A percentile compares a stretch with the other conserved stretches of the same genome.
Conservation (phyloP, 73 alveolate genomes). For the Breviolum minutum region DNA sequence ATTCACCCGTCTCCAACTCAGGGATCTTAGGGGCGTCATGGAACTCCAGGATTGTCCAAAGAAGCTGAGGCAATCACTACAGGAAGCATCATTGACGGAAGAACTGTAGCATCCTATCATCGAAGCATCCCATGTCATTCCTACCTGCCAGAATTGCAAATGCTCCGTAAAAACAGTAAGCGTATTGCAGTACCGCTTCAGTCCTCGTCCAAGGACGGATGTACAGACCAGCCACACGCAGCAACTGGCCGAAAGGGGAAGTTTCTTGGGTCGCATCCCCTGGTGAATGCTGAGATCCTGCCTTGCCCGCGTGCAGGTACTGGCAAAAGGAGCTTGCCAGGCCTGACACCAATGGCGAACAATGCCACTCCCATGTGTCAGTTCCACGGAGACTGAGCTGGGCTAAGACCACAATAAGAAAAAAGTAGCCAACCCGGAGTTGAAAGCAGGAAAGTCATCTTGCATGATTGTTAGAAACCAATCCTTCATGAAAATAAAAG, state of each 20-base stretch:
- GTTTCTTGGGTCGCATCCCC: neutral
- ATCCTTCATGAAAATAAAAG: too few relatives aligned
- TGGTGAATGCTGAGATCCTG: neutral
- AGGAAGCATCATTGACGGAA: neutral
- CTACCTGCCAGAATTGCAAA: too few relatives aligned
- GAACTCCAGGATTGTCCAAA: neutral
- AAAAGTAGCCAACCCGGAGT: too few relatives aligned
- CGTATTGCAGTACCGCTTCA: neutral
- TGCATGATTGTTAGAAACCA: too few relatives aligned
- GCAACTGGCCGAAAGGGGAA: neutral
- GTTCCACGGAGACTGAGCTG: too few relatives aligned
- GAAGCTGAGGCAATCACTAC: neutral
- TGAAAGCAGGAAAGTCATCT: too few relatives aligned
- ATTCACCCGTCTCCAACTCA: too few relatives aligned
- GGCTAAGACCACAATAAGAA: too few relatives aligned
- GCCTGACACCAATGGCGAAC: neutral
- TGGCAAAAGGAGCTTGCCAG: neutral
- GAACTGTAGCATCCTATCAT: constrained; percentile 32
- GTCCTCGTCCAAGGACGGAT: constrained; percentile 25
- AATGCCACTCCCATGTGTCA: too few relatives aligned
- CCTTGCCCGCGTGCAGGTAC: constrained; percentile 22
- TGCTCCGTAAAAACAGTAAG: too few relatives aligned
- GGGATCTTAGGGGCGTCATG: too few relatives aligned
- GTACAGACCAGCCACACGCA: constrained; percentile 4
- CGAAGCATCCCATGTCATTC: neutral